Evolutionary conservation across 495 filamentous ascomycete species (phyloP).

Genomic region (Neurospora sp.): DNA sequence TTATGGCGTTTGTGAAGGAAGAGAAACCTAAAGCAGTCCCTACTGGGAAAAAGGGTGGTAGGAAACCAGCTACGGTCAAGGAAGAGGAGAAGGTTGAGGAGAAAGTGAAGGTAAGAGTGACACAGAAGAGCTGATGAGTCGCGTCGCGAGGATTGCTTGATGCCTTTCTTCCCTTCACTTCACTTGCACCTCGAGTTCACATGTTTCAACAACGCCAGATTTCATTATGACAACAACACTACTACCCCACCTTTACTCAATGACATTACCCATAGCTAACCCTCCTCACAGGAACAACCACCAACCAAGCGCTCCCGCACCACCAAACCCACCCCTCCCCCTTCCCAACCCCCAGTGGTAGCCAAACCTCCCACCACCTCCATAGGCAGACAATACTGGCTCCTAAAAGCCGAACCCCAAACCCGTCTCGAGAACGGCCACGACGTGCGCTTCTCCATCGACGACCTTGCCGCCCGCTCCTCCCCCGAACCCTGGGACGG

Average conservation of each 20-base stretch:
- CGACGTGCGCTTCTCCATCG: slow-evolving; percentile 90
- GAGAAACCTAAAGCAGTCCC: background rate
- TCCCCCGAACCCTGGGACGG: slow-evolving; percentile 84
- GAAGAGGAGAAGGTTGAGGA: background rate
- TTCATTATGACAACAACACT: background rate
- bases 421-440: slow-evolving; percentile 74
- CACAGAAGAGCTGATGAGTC: background rate
- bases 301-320: slow-evolving; percentile 1
- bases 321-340: background rate
- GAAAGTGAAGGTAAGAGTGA: background rate
- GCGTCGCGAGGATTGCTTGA: background rate
- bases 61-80: background rate
- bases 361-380: background rate
- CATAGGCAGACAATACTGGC: slow-evolving; percentile 50
- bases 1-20: background rate
- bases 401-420: slow-evolving; percentile 93
- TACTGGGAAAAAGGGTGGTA: background rate
- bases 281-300: background rate
- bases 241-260: background rate
- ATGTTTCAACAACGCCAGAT: background rate
- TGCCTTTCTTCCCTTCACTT: no score
- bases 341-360: background rate
- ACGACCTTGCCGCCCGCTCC: slow-evolving; percentile 62
- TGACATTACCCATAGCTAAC: background rate
- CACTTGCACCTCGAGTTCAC: background rate